Evolutionary conservation across 768 basidiomycete species (phyloP), one percentile per base, ranked within the genome.

Genomic region (Mycena chlorophos): DNA sequence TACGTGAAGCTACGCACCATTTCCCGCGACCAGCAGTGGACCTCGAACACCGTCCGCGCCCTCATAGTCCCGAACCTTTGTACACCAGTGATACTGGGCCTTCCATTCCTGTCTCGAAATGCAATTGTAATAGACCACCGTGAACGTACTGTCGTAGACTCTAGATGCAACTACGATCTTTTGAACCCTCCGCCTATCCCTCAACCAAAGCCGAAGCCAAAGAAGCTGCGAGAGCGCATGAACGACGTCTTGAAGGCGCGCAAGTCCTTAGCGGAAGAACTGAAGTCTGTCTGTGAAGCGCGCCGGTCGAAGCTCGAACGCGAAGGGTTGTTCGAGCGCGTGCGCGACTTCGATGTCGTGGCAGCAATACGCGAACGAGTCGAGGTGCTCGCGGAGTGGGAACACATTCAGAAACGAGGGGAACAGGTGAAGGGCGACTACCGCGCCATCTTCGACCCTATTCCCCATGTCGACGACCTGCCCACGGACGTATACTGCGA

Each of bases 381-480:
- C 5, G 40, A 45, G 3, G 2, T 28, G 2, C 28, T 56, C 0
- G 43, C 23, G 1, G 42, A 56, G 5, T 3, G 5, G 5, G 50
- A 56, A 26, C 26, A 8, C 2, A 25, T 8, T 1, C 50, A 47
- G 27, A 34, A 39, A 12, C 14, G n/a, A 0, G 45, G 55, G 0
- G 30, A 45, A 22, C 13, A 37, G 0, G 2, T 67, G 4, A 63
- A 62, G 14, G 3, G 8, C 0, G 19, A 63, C 1, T 71, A 57
- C 27, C 2, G 4, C 0, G 65, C 65, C 5, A 20, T 61, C 0
- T 70, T 72, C 28, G 57, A 60, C 0, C 10, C 43, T 0, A 67
- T 73, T 0, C 68, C 66, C 0, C 70, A 72, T 20, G 57, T 56
- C 0, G 48, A 61, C 5, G 17, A 49, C 0, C 28, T 75, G 0